Conservation (phyloP, 768 basidiomycete genomes). For the Mycena galericulata region DNA sequence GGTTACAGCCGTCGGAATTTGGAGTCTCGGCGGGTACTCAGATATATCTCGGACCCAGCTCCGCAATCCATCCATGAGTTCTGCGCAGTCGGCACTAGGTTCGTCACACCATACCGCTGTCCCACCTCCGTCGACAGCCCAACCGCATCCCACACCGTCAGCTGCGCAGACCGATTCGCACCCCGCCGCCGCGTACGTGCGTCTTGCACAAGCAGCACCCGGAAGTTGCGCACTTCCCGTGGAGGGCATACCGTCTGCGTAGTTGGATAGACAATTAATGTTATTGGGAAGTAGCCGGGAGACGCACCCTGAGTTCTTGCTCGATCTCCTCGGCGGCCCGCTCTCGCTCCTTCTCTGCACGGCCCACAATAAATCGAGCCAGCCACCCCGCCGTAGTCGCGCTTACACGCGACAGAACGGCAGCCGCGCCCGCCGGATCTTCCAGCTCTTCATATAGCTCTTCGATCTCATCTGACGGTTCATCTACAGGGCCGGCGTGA, state of each 20-base stretch:
- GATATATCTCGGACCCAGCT: slow-evolving; percentile 73
- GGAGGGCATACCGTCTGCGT: slow-evolving; percentile 72
- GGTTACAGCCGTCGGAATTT: slow-evolving; percentile 61
- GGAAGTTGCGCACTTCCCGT: slow-evolving; percentile 80
- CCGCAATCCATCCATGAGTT: slow-evolving; percentile 79
- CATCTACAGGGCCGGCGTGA: slow-evolving; percentile 42
- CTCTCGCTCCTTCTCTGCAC: slow-evolving; percentile 62
- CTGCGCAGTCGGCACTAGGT: slow-evolving; percentile 74
- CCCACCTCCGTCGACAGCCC: slow-evolving; percentile 68
- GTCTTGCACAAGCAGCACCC: slow-evolving; percentile 78
- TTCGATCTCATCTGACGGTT: slow-evolving; percentile 62
- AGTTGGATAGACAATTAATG: not conserved
- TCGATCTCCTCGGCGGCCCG: slow-evolving; percentile 71
- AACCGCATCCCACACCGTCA: slow-evolving; percentile 88
- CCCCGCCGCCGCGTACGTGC: slow-evolving; percentile 64
- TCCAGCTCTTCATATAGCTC: slow-evolving; percentile 75
- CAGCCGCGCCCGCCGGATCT: slow-evolving; percentile 59
- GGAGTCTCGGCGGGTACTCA: slow-evolving; percentile 75
- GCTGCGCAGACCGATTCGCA: slow-evolving; percentile 71
- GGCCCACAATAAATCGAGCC: slow-evolving; percentile 62
- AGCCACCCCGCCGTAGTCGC: slow-evolving; percentile 72
- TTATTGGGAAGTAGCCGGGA: slow-evolving; percentile 3
- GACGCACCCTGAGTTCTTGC: slow-evolving; percentile 75
- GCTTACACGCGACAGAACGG: slow-evolving; percentile 55
- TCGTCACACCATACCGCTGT: slow-evolving; percentile 80